A percentile compares a stretch with the other conserved stretches of the same genome.
phyloP scores from a whole-genome alignment of 129 eudicot species.

The Sambucus nigra region DNA sequence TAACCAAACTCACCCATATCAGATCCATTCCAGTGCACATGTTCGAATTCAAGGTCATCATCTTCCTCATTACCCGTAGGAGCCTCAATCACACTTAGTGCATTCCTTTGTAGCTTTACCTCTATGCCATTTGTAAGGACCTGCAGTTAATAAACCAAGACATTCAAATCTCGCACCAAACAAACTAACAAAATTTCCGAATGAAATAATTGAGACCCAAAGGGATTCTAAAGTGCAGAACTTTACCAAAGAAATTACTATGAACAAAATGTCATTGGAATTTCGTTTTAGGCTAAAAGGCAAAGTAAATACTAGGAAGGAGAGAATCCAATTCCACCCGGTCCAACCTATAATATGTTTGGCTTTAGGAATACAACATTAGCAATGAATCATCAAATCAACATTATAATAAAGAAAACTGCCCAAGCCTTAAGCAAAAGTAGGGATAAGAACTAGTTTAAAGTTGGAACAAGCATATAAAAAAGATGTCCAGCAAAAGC shows the following conservation, averaged over 20 bases:
- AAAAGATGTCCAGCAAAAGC: not conserved
- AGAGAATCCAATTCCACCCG: too few relatives aligned
- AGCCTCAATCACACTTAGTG: conserved; percentile 76
- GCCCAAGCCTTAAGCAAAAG: not conserved
- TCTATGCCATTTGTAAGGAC: conserved; percentile 90
- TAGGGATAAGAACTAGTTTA: not conserved
- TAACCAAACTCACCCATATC: conserved; percentile 43
- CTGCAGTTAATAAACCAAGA: conserved; percentile 19
- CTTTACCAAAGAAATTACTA: too few relatives aligned
- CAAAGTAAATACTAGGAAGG: too few relatives aligned
- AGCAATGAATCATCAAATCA: too few relatives aligned
- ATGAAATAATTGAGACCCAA: not conserved
- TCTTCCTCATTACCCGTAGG: conserved; percentile 91
- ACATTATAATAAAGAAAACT: not conserved
- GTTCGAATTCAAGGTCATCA: conserved; percentile 66
- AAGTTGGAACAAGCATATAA: not conserved
- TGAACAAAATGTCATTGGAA: too few relatives aligned
- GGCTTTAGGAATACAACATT: too few relatives aligned
- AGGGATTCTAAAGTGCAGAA: too few relatives aligned
- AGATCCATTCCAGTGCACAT: conserved; percentile 51
- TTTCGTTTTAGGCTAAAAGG: too few relatives aligned
- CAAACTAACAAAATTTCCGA: not conserved
- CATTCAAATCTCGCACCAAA: not conserved
- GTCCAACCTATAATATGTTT: too few relatives aligned
- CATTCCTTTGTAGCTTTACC: conserved; percentile 84